Evolutionary conservation across 2,329 filamentous ascomycete species (phyloP).

Genomic region (Dactylellina cionopaga): DNA sequence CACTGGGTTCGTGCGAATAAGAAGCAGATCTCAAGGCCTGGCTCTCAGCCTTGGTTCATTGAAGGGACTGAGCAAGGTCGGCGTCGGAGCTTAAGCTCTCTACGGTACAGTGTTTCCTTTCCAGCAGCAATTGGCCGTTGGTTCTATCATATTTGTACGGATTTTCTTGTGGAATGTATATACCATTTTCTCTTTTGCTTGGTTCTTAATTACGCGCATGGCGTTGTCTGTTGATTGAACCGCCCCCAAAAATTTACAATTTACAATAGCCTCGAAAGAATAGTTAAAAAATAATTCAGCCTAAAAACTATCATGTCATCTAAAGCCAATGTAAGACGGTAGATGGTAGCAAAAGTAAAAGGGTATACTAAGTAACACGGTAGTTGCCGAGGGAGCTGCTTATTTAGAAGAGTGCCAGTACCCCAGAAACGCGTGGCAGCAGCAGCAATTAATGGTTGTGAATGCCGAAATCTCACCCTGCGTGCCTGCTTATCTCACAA

Average conservation of each 20-base stretch:
- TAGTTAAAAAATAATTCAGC: neutral
- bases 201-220: constrained; percentile 21
- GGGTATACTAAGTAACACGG: too few species aligned
- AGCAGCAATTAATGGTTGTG: too few species aligned
- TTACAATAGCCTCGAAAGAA: constrained; percentile 1
- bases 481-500: too few species aligned
- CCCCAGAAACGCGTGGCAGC: too few species aligned
- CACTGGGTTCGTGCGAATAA: constrained; percentile 96
- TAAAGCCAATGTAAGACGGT: too few species aligned
- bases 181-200: constrained; percentile 31
- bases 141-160: neutral
- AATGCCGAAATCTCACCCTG: too few species aligned
- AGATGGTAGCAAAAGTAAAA: too few species aligned
- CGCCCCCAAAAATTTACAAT: constrained; percentile 12
- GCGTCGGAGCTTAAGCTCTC: constrained; percentile 47
- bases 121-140: neutral
- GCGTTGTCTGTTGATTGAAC: constrained; percentile 44
- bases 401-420: too few species aligned
- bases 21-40: constrained; percentile 93
- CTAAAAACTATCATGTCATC: neutral
- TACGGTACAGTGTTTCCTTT: neutral
- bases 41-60: constrained; percentile 92
- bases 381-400: too few species aligned
- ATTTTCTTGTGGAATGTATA: constrained; percentile 43
- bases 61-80: constrained; percentile 88